Evolutionary conservation across 768 basidiomycete genomes (phyloP).

Genomic region (Lactarius evosmus): DNA sequence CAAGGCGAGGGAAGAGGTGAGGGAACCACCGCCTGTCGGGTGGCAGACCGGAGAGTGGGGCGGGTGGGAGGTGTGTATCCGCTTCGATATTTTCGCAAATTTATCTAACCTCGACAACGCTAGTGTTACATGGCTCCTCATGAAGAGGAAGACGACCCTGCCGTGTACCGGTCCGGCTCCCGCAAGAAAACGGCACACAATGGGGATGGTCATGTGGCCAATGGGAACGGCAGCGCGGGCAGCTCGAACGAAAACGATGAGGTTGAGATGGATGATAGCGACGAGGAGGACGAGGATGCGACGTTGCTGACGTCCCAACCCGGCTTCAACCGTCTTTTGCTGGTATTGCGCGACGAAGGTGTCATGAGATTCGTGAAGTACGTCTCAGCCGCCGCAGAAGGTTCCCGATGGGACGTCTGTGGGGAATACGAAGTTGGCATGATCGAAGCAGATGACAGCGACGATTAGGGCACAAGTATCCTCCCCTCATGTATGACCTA

Average conservation of each 20-base stretch:
- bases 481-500: not conserved
- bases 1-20: constrained; percentile 37
- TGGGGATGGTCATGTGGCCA: constrained; percentile 24
- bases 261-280: constrained; percentile 12
- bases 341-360: constrained; percentile 88
- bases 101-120: constrained; percentile 7
- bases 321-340: constrained; percentile 82
- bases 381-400: constrained; percentile 81
- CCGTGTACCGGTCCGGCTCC: constrained; percentile 71
- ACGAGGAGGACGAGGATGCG: constrained; percentile 53
- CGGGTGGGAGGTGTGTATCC: constrained; percentile 80
- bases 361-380: constrained; percentile 97
- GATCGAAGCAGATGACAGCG: constrained; percentile 43
- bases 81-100: not conserved
- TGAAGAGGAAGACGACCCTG: constrained; percentile 92
- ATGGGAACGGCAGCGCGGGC: constrained; percentile 27
- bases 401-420: constrained; percentile 91
- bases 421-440: constrained; percentile 91
- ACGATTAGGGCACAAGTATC: not conserved
- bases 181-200: constrained; percentile 28
- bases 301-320: constrained; percentile 86
- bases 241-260: constrained; percentile 22
- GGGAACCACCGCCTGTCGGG: constrained; percentile 38
- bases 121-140: constrained; percentile 95
- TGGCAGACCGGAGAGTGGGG: constrained; percentile 82